Evolutionary conservation across 163 green algal genomes (phyloP).

Genomic region (Scenedesmus sp.): DNA sequence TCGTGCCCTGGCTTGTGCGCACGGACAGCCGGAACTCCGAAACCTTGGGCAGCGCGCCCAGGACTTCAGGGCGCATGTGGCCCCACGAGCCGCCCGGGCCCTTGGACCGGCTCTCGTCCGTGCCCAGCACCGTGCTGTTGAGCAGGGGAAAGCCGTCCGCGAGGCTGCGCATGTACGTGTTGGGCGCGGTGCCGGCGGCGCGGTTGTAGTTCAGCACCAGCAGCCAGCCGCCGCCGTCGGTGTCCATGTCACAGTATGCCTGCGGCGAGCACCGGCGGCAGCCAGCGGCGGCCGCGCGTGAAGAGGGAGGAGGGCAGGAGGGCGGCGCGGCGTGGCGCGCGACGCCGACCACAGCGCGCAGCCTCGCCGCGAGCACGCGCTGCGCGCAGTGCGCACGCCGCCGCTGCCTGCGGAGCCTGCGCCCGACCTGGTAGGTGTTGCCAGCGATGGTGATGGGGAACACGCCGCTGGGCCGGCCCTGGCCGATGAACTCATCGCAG

Average conservation of each 20-base stretch:
- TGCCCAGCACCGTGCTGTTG: neutral
- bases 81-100: neutral
- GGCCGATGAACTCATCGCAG: conserved; percentile 2
- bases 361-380: too few species aligned
- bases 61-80: neutral
- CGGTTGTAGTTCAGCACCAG: conserved; percentile 12
- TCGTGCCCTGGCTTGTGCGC: neutral
- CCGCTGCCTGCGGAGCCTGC: too few species aligned
- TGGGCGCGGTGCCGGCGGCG: neutral
- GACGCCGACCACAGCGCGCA: too few species aligned
- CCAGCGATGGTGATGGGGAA: neutral
- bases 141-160: neutral
- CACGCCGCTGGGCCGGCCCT: neutral
- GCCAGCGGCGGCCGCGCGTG: neutral
- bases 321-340: too few species aligned
- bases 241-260: neutral
- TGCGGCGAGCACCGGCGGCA: neutral
- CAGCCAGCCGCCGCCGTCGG: conserved; percentile 7
- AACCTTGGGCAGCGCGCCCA: neutral
- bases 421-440: neutral
- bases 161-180: neutral
- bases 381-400: too few species aligned
- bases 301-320: too few species aligned
- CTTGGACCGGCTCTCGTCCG: neutral
- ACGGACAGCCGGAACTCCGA: neutral